Base-by-base conservation (phyloP, 2,329 filamentous ascomycete genomes). In the Escovopsis sp. region DNA sequence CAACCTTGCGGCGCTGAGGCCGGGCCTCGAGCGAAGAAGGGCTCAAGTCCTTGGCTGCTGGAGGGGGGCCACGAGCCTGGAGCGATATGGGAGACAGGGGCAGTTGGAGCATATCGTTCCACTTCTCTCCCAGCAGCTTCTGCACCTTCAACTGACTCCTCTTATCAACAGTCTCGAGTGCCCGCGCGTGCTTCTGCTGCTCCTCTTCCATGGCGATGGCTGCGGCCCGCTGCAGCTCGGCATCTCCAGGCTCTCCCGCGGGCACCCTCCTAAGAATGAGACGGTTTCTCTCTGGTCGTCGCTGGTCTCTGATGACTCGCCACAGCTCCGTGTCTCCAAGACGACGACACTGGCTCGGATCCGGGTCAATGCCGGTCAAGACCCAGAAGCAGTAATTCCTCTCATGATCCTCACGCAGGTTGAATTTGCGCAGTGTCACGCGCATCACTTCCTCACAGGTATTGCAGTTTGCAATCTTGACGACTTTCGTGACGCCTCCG, bases 361-460 rank as follows among this genome's bases (percentile, higher is more conserved):
- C 79, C 2, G 87, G 78, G 33, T 94, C 85, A 27, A 85, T 65
- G 34, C 87, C 88, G 45, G 84, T 79, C 39, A 96, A 66, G 1
- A 94, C 79, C 66, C 90, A 96, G 61, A 98, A 96, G 62, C 87
- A 94, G 60, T 94, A 96, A 51, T 92, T 94, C 48, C 86, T 76
- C 53, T 90, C 82, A 49, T 94, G 86, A 42, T 88, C 83, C 51
- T 94, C 86, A 16, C 86, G 82, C 21, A 94, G 69, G 28, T 78
- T 76, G 43, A 94, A 83, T 55, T 96, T 96, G 45, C 80, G 76
- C 31, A 96, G 61, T 0, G 90, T 93, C 41, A 84, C 80, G 31
- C 86, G 71, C 65, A 94, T 88, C 35, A 96, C 83, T 45, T 96
- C 86, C 49, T 94, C 90, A 41, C 85, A 82, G 5, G 81, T 90